Base-by-base conservation (phyloP, 2,329 filamentous ascomycete genomes). In the Cadophora luteo-olivacea region DNA sequence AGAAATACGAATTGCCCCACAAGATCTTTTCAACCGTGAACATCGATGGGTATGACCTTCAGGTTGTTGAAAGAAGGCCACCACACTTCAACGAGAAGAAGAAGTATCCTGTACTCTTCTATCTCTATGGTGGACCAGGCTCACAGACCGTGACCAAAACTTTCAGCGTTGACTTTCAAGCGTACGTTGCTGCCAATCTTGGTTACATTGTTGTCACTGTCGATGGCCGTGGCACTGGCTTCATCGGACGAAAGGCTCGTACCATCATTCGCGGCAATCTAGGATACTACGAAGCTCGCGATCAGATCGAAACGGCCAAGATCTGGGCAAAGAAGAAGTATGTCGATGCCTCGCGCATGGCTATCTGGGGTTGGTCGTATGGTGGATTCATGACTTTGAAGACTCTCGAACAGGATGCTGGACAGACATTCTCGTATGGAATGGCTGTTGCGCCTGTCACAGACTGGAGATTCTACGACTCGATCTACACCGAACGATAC, bases 391-490 rank as follows among this genome's bases (percentile, higher is more conserved):
- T 92, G 84, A 93, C 96, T 6, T 86, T 99, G 76, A 99, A 99
- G 83, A 96, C 93, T 0, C 89, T 99, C 14, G 96, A 99, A 83
- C 87, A 89, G 70, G 96, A 99, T 78, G 95, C 89, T 9, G 96
- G 97, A 5, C 79, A 88, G 77, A 98, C 94, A 0, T 99, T 97
- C 83, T 90, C 90, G 72, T 99, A 99, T 79, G 97, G 96, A 74
- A 97, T 99, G 92, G 94, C 97, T 7, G 97, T 99, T 63, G 96
- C 96, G 1, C 96, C 96, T 22, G 96, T 99, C n/a, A 98, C 95
- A 0, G 94, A 99, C 80, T 99, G 96, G 96, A 87, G 92, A 67
- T 97, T 92, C 81, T 99, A 99, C 81, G 92, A 97, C 81, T 92
- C 89, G 68, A 90, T 97, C 75, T 97, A 97, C 82, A 97, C 94